Conservation (phyloP, 2,329 filamentous ascomycete genomes). For the Aspergillus caelatus region DNA sequence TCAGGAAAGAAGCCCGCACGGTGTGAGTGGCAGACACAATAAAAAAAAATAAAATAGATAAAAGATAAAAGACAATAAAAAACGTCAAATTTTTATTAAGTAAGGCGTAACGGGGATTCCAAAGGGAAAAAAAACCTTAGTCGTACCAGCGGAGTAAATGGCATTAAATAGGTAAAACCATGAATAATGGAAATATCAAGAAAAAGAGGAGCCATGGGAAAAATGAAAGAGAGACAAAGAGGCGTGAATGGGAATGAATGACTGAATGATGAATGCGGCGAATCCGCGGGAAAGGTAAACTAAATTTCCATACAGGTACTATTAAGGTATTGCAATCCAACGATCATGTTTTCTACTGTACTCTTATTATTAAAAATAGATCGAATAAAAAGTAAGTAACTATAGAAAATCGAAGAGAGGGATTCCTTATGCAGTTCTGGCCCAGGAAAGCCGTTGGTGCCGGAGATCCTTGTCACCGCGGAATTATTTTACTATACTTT, state of each 20-base stretch:
- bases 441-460: not conserved
- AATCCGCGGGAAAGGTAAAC: slow-evolving; percentile 1
- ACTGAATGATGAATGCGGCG: slow-evolving; percentile 14
- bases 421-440: slow-evolving; percentile 11
- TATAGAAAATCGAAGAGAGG: slow-evolving; percentile 4
- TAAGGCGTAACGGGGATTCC: not conserved
- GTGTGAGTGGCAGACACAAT: not conserved
- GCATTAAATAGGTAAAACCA: slow-evolving; percentile 3
- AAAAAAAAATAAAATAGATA: not conserved
- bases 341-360: too few species aligned
- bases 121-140: not conserved
- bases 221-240: not conserved
- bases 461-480: not conserved
- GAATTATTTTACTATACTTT: not conserved
- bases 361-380: not conserved
- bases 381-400: not conserved
- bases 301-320: too few species aligned
- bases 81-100: slow-evolving; percentile 1
- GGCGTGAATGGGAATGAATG: too few species aligned
- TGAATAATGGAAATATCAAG: slow-evolving; percentile 1
- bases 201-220: not conserved
- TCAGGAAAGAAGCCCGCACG: not conserved
- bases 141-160: not conserved
- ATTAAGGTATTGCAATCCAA: too few species aligned
- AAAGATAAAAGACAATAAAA: not conserved